Percentiles rank a stretch among this genome's conserved stretches.
phyloP scores from a whole-genome alignment of 2,329 filamentous ascomycete species.

The Diplodia mutila region DNA sequence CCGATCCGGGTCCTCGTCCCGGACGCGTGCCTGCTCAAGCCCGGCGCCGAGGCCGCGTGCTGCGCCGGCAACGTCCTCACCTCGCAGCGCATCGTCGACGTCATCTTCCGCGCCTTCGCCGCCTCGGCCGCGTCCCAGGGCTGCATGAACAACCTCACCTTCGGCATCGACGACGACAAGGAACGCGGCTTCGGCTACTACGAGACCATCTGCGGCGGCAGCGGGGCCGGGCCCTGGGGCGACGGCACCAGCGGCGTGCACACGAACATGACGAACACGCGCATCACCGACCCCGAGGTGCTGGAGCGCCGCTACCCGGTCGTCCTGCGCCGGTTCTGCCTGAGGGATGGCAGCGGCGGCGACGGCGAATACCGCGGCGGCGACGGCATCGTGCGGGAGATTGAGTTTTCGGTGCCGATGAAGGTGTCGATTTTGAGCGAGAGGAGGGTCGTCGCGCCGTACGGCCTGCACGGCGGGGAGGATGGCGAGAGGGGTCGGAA shows the following conservation, averaged over 20 bases:
- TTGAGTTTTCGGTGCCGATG: constrained; percentile 41
- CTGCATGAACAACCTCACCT: constrained; percentile 39
- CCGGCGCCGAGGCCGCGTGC: constrained; percentile 35
- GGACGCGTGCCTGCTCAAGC: constrained; percentile 36
- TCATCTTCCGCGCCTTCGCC: constrained; percentile 38
- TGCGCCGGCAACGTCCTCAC: constrained; percentile 38
- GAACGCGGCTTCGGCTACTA: constrained; percentile 37
- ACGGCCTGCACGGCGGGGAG: constrained; percentile 41
- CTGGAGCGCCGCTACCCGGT: constrained; percentile 44
- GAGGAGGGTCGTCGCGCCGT: constrained; percentile 40
- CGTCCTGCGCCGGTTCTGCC: constrained; percentile 38
- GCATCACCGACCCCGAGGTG: constrained; percentile 41
- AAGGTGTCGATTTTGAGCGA: constrained; percentile 45
- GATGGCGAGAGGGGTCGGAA: constrained; percentile 32
- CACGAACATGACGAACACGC: constrained; percentile 41
- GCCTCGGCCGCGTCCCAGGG: constrained; percentile 38
- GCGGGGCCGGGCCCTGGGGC: constrained; percentile 38
- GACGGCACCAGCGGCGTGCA: constrained; percentile 38
- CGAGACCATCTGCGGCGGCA: constrained; percentile 42
- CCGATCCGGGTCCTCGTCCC: constrained; percentile 36
- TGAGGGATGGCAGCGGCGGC: constrained; percentile 39
- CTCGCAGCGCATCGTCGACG: constrained; percentile 39
- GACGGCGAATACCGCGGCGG: constrained; percentile 33
- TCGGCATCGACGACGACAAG: constrained; percentile 38
- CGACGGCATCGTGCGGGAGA: constrained; percentile 42